phyloP scores from a whole-genome alignment of 106 monocot genomes.

The Narthecium ossifragum region DNA sequence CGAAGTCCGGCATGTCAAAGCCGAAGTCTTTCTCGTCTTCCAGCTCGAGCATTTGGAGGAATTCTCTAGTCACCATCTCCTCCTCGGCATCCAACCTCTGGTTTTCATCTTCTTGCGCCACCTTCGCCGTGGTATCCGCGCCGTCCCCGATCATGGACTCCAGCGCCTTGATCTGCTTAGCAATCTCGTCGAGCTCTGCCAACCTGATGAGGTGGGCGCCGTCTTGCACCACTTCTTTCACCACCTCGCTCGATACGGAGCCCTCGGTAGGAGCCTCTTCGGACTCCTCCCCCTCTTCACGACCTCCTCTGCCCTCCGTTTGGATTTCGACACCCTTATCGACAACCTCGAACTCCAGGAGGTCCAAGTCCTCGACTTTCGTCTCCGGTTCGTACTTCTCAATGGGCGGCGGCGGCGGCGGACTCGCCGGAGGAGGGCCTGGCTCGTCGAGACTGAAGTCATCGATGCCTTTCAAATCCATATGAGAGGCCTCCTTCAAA shows the following conservation, averaged over 20 bases:
- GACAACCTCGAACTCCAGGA: slow-evolving; percentile 73
- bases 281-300: slow-evolving; percentile 1
- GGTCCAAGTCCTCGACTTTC: slow-evolving; percentile 42
- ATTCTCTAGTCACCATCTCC: slow-evolving; percentile 69
- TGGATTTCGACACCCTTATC: slow-evolving; percentile 77
- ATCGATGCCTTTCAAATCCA: slow-evolving; percentile 61
- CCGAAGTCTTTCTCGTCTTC: slow-evolving; percentile 14
- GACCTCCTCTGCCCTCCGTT: slow-evolving; percentile 1
- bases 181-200: slow-evolving; percentile 70
- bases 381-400: slow-evolving; percentile 20
- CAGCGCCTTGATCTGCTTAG: slow-evolving; percentile 72
- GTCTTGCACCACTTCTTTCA: slow-evolving; percentile 69
- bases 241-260: slow-evolving; percentile 46
- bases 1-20: not conserved
- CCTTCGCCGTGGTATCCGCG: not conserved
- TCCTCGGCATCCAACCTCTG: slow-evolving; percentile 53
- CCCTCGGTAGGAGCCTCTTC: slow-evolving; percentile 16
- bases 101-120: slow-evolving; percentile 7
- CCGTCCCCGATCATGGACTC: slow-evolving; percentile 41
- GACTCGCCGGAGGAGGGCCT: slow-evolving; percentile 7
- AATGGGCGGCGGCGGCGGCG: not conserved
- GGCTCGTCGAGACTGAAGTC: slow-evolving; percentile 79
- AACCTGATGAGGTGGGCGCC: slow-evolving; percentile 34
- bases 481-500: slow-evolving; percentile 1
- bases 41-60: slow-evolving; percentile 72